Percentiles rank a stretch among this genome's conserved stretches.
Conservation (phyloP, 257 asterid species). For the Solanum commersonii region DNA sequence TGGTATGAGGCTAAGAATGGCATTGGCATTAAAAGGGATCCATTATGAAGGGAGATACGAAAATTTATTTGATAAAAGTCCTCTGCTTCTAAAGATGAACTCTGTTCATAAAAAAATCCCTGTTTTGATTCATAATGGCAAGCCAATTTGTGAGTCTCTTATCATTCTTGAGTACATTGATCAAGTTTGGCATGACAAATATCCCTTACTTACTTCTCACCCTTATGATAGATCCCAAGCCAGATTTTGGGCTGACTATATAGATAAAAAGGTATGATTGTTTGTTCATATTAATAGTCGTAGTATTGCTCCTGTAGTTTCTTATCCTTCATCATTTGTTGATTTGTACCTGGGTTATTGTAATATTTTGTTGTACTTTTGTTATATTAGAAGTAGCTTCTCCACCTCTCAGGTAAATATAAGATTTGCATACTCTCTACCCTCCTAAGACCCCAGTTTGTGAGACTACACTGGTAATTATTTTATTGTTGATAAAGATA, state of each 20-base stretch:
- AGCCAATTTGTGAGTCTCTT: neutral
- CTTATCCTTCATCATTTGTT: neutral
- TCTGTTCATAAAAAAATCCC: neutral
- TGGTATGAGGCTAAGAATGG: neutral
- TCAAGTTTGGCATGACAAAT: neutral
- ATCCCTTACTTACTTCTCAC: neutral
- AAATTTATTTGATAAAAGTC: neutral
- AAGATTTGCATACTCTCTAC: too few relatives aligned
- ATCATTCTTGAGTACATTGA: neutral
- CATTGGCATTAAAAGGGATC: neutral
- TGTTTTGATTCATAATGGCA: neutral
- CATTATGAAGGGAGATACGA: neutral
- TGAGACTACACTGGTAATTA: too few relatives aligned
- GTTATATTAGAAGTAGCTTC: neutral
- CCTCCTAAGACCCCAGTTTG: too few relatives aligned
- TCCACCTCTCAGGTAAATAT: neutral
- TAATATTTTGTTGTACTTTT: neutral
- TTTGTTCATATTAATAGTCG: neutral
- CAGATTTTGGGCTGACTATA: conserved; percentile 4
- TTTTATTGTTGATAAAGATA: too few relatives aligned
- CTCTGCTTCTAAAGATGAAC: neutral
- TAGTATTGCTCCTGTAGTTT: neutral
- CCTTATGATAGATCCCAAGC: conserved; percentile 3
- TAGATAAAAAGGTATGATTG: neutral
- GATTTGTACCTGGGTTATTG: neutral